These are phyloP conservation scores for Leccinum angustisporum DNA, from an alignment of 1,284 basidiomycete genomes.

Conservation along the genomic window DNA sequence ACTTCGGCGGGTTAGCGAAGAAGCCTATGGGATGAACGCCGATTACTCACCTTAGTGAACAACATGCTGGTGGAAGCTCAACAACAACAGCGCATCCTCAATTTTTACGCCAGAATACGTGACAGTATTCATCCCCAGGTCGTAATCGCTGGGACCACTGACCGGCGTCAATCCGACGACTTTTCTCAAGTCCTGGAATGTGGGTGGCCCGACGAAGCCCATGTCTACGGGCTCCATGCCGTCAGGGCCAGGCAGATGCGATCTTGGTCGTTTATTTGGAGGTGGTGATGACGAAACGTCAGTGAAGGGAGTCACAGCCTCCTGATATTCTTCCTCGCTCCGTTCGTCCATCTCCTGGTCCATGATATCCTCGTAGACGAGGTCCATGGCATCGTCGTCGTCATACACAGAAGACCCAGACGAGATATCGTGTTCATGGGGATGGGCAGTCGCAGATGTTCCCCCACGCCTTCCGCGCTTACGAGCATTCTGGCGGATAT, in stretches of 20 bases:
- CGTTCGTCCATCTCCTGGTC: constrained; percentile 48
- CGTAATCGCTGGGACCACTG: constrained; percentile 28
- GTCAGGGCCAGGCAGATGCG: constrained; percentile 26
- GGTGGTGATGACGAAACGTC: constrained; percentile 53
- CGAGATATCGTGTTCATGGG: constrained; percentile 49
- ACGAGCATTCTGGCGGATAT: constrained; percentile 70
- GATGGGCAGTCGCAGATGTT: constrained; percentile 40
- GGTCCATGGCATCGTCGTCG: constrained; percentile 44
- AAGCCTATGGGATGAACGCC: background rate
- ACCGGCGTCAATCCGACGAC: constrained; percentile 23
- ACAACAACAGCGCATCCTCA: constrained; percentile 65
- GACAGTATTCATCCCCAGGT: constrained; percentile 26
- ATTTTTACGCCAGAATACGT: constrained; percentile 46
- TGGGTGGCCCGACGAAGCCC: constrained; percentile 28
- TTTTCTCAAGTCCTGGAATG: constrained; percentile 32
- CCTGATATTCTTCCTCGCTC: constrained; percentile 68
- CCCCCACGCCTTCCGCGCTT: constrained; percentile 55
- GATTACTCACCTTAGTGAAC: constrained; percentile 45
- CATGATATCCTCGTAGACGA: constrained; percentile 34
- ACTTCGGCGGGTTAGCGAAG: constrained; percentile 14
- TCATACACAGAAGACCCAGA: constrained; percentile 49
- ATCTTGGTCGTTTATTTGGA: constrained; percentile 30
- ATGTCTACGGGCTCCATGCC: constrained; percentile 30
- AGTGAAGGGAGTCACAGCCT: constrained; percentile 69
- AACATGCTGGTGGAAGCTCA: constrained; percentile 67